Percentiles rank a stretch among this genome's conserved stretches.
phyloP scores from a whole-genome alignment of 2,329 filamentous ascomycete genomes.

The Colletotrichum liaoningense region DNA sequence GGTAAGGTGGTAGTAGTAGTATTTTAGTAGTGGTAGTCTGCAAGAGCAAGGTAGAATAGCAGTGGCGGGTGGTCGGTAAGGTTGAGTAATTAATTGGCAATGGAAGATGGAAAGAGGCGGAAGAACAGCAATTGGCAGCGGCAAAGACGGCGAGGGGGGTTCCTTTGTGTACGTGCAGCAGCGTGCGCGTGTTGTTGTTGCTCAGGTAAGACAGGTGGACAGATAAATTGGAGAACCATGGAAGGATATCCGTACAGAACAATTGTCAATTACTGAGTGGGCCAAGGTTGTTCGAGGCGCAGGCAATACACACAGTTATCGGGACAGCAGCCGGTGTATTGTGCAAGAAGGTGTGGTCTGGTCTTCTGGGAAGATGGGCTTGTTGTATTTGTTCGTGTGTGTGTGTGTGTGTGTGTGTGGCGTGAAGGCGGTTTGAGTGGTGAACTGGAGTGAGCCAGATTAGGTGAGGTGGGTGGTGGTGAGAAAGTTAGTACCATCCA shows the following conservation, averaged over 20 bases:
- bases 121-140: conserved; percentile 3
- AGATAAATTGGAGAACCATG: background rate
- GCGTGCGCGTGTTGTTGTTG: background rate
- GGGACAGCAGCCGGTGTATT: background rate
- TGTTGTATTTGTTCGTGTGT: background rate
- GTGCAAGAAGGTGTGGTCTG: no score
- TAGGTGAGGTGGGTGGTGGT: conserved; percentile 15
- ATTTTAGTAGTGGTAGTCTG: background rate
- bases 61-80: background rate
- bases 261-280: background rate
- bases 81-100: background rate
- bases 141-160: conserved; percentile 8
- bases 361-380: background rate
- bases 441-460: background rate
- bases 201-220: conserved; percentile 5
- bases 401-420: background rate
- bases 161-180: background rate
- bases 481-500: conserved; percentile 25
- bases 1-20: no score
- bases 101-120: background rate
- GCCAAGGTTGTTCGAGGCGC: conserved; percentile 16
- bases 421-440: background rate
- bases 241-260: background rate
- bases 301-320: background rate
- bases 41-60: background rate